A percentile compares a stretch with the other conserved stretches of the same genome.
phyloP scores from a whole-genome alignment of 441 rosid genomes.

The Euphorbia corollata region DNA sequence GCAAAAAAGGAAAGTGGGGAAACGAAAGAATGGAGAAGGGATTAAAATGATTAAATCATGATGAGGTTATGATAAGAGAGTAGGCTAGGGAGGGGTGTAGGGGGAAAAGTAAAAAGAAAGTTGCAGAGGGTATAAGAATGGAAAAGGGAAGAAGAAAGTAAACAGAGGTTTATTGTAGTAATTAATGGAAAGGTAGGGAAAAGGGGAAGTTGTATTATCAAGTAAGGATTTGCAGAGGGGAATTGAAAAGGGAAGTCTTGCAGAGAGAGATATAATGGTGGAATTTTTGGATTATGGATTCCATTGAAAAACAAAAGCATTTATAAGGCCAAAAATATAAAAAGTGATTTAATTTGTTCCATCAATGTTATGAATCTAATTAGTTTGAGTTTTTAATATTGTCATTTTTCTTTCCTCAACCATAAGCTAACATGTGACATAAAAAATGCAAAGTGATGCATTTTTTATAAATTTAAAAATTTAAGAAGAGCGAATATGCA shows the following conservation, averaged over 20 bases:
- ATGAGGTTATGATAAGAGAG: slow-evolving; percentile 73
- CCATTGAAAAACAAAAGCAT: slow-evolving; percentile 16
- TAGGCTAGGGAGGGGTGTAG: slow-evolving; percentile 33
- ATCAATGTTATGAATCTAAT: no score
- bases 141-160: slow-evolving; percentile 19
- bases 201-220: slow-evolving; percentile 40
- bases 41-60: slow-evolving; percentile 71
- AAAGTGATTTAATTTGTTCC: no score
- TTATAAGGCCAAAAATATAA: no score
- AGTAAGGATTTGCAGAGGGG: slow-evolving; percentile 19
- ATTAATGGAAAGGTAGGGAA: slow-evolving; percentile 37
- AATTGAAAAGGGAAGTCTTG: slow-evolving; percentile 19
- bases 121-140: slow-evolving; percentile 21
- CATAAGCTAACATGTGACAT: no score
- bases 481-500: no score
- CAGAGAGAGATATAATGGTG: slow-evolving; percentile 32
- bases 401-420: no score
- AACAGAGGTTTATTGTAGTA: neutral
- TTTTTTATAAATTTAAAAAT: no score
- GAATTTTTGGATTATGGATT: neutral
- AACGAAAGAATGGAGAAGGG: slow-evolving; percentile 21
- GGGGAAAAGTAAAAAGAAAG: slow-evolving; percentile 22
- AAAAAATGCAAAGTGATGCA: no score
- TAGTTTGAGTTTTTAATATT: no score
- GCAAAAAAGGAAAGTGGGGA: slow-evolving; percentile 18